Base-by-base conservation (phyloP, 1,139 yeast genomes). In the Suhomyces ambrosiae region DNA sequence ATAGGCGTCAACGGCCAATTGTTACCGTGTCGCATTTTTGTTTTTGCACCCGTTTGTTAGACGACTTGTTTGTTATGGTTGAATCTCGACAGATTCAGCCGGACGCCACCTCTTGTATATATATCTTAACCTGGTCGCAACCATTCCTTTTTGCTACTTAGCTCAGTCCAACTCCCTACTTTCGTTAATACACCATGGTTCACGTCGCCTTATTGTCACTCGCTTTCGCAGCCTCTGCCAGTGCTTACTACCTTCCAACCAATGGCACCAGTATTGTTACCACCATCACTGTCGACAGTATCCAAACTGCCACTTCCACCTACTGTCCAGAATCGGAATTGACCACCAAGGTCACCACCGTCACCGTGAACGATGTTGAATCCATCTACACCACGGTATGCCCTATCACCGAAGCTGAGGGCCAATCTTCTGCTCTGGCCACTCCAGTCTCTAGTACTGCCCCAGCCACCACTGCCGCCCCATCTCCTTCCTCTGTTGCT, bases 371-470 rank as follows among this genome's bases (percentile, higher is more conserved):
- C 27, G 53, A 46, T 24, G 47, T 40, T 22, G 47, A 26, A 11
- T 46, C 55, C 26, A 42, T 45, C 30, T 53, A 47, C 53, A 52
- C 58, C 32, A 54, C 59, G 15, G 49, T 46, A 35, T 54, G 59
- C 40, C 60, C 60, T 13, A 26, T 35, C 4, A 32, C 49, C 23
- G 49, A 41, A 26, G 37, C 45, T 27, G 27, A 47, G 22, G 27
- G 37, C 16, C 22, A 41, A 10, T 29, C 35, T 22, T n/a, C 33
- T 14, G 22, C 34, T 9, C 29, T 30, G 7, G 41, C 36, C 23
- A 12, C 38, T 42, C 45, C 53, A 27, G 49, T 46, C 17, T 27
- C 32, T 4, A 13, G 37, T 27, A 30, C 41, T 33, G 34, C 35
- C 25, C 33, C 47, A 13, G 45, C 42, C 23, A 25, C 10, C 6